A percentile compares a stretch with the other conserved stretches of the same genome.
Evolutionary conservation across 2,329 filamentous ascomycete genomes (phyloP).

Genomic region (Epichloe gansuensis): DNA sequence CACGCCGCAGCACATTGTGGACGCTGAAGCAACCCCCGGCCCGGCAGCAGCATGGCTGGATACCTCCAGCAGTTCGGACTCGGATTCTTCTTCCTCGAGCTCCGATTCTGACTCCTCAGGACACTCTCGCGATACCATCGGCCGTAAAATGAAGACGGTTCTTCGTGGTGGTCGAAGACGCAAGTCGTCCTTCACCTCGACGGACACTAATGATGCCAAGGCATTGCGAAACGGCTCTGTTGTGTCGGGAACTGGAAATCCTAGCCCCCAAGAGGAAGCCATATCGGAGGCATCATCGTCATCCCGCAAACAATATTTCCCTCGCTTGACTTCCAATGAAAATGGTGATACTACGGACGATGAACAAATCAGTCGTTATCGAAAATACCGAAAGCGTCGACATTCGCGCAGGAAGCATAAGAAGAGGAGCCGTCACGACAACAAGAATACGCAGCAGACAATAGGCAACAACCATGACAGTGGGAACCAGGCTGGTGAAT

Average conservation of each 20-base stretch:
- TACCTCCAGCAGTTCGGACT: conserved; percentile 45
- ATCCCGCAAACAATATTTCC: conserved; percentile 22
- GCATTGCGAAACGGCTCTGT: conserved; percentile 29
- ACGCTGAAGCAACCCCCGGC: conserved; percentile 84
- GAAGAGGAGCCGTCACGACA: conserved; percentile 26
- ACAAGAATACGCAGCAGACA: conserved; percentile 26
- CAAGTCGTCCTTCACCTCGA: conserved; percentile 64
- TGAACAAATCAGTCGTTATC: conserved; percentile 23
- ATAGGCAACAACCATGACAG: conserved; percentile 6
- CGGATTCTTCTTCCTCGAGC: conserved; percentile 43
- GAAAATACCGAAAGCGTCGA: conserved; percentile 23
- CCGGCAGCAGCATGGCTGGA: conserved; percentile 73
- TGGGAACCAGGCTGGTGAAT: conserved; percentile 16
- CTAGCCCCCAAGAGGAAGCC: conserved; percentile 23
- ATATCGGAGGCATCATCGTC: conserved; percentile 26
- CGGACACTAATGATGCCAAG: conserved; percentile 35
- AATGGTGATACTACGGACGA: conserved; percentile 35
- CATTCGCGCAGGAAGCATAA: conserved; percentile 22
- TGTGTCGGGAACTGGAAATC: conserved; percentile 19
- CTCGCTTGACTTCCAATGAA: conserved; percentile 24
- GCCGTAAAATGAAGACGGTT: conserved; percentile 62
- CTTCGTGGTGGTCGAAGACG: conserved; percentile 58
- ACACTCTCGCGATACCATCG: conserved; percentile 47
- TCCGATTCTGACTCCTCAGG: conserved; percentile 56
- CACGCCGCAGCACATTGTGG: conserved; percentile 83